phyloP scores from a whole-genome alignment of 768 basidiomycete species.

The Neoboletus subvelutipes region DNA sequence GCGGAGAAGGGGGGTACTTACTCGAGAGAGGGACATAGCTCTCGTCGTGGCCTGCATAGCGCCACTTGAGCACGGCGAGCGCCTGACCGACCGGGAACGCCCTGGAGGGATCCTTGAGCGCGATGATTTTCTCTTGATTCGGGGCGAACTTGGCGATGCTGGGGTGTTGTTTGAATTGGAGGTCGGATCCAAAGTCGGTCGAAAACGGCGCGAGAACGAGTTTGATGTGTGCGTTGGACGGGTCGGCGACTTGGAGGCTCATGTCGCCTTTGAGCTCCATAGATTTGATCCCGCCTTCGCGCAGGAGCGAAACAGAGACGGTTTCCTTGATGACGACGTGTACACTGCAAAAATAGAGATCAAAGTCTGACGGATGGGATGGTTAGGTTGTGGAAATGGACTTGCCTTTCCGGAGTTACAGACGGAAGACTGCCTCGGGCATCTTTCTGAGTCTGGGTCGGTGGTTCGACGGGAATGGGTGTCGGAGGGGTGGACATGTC shows the following conservation, averaged over 20 bases:
- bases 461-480: slow-evolving; percentile 47
- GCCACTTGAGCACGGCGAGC: slow-evolving; percentile 89
- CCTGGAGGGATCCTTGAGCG: slow-evolving; percentile 79
- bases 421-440: slow-evolving; percentile 67
- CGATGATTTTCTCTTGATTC: slow-evolving; percentile 64
- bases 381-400: neutral
- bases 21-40: slow-evolving; percentile 87
- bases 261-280: slow-evolving; percentile 95
- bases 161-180: slow-evolving; percentile 98
- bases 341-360: slow-evolving; percentile 49
- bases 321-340: slow-evolving; percentile 86
- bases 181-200: slow-evolving; percentile 58
- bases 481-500: slow-evolving; percentile 50
- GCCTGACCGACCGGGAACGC: slow-evolving; percentile 87
- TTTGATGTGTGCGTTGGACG: slow-evolving; percentile 67
- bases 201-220: slow-evolving; percentile 60
- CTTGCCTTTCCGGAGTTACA: slow-evolving; percentile 75
- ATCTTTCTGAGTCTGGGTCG: slow-evolving; percentile 42
- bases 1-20: slow-evolving; percentile 39
- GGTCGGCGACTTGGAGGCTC: slow-evolving; percentile 83
- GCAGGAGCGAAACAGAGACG: slow-evolving; percentile 75
- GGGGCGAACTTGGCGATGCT: slow-evolving; percentile 85
- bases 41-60: slow-evolving; percentile 89
- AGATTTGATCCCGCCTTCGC: slow-evolving; percentile 87
- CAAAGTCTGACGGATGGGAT: neutral